phyloP scores from a whole-genome alignment of 192 early-diverging fungal genomes.

The Chytriomyces sp. region DNA sequence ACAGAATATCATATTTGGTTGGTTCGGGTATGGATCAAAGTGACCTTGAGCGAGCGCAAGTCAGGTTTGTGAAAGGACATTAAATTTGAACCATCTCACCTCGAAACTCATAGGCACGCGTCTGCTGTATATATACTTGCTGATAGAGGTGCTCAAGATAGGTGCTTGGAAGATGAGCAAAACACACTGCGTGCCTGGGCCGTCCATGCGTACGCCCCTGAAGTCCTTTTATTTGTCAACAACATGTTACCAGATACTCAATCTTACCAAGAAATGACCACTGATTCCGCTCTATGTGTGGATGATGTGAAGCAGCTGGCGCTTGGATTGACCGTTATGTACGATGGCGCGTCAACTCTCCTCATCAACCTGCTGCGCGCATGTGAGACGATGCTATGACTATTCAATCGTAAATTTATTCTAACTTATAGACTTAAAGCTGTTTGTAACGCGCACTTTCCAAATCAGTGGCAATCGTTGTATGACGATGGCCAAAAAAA shows the following conservation, averaged over 20 bases:
- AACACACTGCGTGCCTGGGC: conserved; percentile 72
- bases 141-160: conserved; percentile 54
- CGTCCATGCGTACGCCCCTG: conserved; percentile 59
- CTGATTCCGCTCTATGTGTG: conserved; percentile 32
- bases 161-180: conserved; percentile 64
- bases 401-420: background rate
- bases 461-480: conserved; percentile 64
- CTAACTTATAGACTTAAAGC: conserved; percentile 34
- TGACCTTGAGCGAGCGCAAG: conserved; percentile 43
- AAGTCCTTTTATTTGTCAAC: conserved; percentile 61
- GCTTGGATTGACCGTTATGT: conserved; percentile 31
- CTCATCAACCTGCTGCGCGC: conserved; percentile 68
- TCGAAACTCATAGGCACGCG: conserved; percentile 32
- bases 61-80: conserved; percentile 23
- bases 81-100: no score
- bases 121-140: conserved; percentile 38
- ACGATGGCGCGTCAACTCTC: conserved; percentile 55
- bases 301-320: conserved; percentile 48
- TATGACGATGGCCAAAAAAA: conserved; percentile 71
- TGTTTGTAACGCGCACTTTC: conserved; percentile 39
- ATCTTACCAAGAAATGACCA: conserved; percentile 58
- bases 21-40: conserved; percentile 36
- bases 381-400: background rate
- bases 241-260: conserved; percentile 66
- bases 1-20: conserved; percentile 42